Conservation (phyloP, 139 green algal genomes). For the Auxenochlorella pyrenoidosa region DNA sequence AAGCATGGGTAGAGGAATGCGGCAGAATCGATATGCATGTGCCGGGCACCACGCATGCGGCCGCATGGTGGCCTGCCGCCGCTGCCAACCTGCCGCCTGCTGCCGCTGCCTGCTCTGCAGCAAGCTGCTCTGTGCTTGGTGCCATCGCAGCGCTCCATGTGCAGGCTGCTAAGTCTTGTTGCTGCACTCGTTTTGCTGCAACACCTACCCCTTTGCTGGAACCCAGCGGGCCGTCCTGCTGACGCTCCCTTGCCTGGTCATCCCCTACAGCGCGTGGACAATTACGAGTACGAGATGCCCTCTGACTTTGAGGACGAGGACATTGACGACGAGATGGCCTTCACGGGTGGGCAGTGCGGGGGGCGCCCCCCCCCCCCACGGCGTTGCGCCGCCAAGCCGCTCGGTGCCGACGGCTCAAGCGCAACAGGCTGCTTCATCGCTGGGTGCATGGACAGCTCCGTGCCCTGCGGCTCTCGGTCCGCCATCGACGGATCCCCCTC, state of each 20-base stretch:
- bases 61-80: background rate
- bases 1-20: background rate
- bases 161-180: no score
- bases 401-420: no score
- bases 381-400: no score
- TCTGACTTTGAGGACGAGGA: conserved; percentile 96
- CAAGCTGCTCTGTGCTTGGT: background rate
- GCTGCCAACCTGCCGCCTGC: conserved; percentile 3
- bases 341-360: conserved; percentile 65
- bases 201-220: no score
- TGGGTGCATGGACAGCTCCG: no score
- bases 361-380: no score
- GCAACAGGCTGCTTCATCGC: no score
- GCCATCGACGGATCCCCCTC: no score
- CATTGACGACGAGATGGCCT: conserved; percentile 95
- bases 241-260: background rate
- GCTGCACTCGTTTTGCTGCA: no score
- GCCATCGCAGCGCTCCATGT: no score
- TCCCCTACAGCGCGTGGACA: conserved; percentile 79
- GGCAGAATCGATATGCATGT: background rate
- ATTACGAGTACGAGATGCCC: conserved; percentile 91
- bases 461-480: background rate
- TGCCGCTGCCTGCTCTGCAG: background rate
- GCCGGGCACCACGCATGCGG: background rate
- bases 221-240: no score